Conservation (phyloP, 768 basidiomycete species). For the Auricularia cornea region DNA sequence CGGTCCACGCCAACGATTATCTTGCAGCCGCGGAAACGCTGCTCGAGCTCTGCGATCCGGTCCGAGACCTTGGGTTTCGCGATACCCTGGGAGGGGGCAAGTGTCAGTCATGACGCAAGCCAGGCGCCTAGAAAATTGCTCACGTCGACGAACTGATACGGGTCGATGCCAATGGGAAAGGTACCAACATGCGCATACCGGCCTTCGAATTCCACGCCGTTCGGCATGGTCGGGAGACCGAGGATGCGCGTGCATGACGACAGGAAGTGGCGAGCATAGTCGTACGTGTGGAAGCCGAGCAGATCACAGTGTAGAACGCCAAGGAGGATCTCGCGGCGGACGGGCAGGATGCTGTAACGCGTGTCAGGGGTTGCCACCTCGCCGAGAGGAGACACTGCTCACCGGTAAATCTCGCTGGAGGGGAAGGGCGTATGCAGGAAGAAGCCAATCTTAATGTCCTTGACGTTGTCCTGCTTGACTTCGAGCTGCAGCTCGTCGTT, state of each 20-base stretch:
- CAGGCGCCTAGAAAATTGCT: slow-evolving; percentile 9
- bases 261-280: slow-evolving; percentile 98
- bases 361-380: slow-evolving; percentile 1
- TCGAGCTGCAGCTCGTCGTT: not conserved
- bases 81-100: slow-evolving; percentile 51
- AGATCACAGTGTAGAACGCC: slow-evolving; percentile 94
- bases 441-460: slow-evolving; percentile 90
- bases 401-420: slow-evolving; percentile 66
- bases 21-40: slow-evolving; percentile 89
- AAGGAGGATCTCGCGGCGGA: slow-evolving; percentile 93
- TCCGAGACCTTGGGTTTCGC: slow-evolving; percentile 70
- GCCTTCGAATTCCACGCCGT: slow-evolving; percentile 94
- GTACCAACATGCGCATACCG: slow-evolving; percentile 95
- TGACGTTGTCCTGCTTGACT: slow-evolving; percentile 16
- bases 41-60: slow-evolving; percentile 74
- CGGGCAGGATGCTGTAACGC: slow-evolving; percentile 75
- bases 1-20: slow-evolving; percentile 98
- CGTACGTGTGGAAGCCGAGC: slow-evolving; percentile 99
- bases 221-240: slow-evolving; percentile 92
- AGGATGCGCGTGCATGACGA: slow-evolving; percentile 97
- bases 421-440: slow-evolving; percentile 99
- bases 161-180: slow-evolving; percentile 98
- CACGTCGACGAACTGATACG: slow-evolving; percentile 80
- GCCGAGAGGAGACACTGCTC: not conserved
- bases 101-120: not conserved